phyloP scores from a whole-genome alignment of 768 basidiomycete genomes.

The Panaeolus cyanescens region DNA sequence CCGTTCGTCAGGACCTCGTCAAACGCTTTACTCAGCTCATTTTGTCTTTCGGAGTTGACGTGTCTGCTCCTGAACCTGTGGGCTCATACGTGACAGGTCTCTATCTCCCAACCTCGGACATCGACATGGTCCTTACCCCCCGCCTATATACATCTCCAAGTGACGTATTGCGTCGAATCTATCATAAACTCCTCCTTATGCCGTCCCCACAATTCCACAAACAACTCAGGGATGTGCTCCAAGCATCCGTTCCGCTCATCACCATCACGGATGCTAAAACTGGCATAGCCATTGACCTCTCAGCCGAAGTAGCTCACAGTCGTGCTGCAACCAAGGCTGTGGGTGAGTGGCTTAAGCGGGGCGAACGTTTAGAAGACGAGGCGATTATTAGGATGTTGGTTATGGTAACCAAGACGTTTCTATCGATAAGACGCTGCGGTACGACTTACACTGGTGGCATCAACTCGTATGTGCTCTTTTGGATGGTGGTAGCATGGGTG shows the following conservation, averaged over 20 bases:
- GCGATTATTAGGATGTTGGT: slow-evolving; percentile 19
- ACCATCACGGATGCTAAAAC: slow-evolving; percentile 24
- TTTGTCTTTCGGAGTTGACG: slow-evolving; percentile 10
- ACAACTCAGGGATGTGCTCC: slow-evolving; percentile 15
- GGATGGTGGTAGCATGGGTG: slow-evolving; percentile 31
- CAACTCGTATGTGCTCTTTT: slow-evolving; percentile 26
- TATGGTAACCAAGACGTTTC: slow-evolving; percentile 25
- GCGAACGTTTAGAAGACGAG: slow-evolving; percentile 12
- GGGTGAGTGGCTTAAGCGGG: slow-evolving; percentile 18
- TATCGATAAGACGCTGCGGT: slow-evolving; percentile 23
- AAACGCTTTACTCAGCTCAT: slow-evolving; percentile 20
- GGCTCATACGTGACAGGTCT: slow-evolving; percentile 27
- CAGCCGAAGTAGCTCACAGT: slow-evolving; percentile 16
- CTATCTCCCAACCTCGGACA: slow-evolving; percentile 25
- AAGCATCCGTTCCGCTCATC: slow-evolving; percentile 21
- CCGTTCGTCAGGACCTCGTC: slow-evolving; percentile 18
- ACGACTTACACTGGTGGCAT: slow-evolving; percentile 27
- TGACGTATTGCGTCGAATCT: background rate
- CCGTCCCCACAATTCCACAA: slow-evolving; percentile 13
- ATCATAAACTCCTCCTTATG: background rate
- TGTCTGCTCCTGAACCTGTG: slow-evolving; percentile 15
- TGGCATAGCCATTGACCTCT: slow-evolving; percentile 25
- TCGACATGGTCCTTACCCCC: slow-evolving; percentile 25
- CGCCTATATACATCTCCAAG: background rate
- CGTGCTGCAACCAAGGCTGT: slow-evolving; percentile 19